Evolutionary conservation across 1,284 basidiomycete species (phyloP), one percentile per base, ranked within the genome.

Genomic region (Ceratobasidium sp.): DNA sequence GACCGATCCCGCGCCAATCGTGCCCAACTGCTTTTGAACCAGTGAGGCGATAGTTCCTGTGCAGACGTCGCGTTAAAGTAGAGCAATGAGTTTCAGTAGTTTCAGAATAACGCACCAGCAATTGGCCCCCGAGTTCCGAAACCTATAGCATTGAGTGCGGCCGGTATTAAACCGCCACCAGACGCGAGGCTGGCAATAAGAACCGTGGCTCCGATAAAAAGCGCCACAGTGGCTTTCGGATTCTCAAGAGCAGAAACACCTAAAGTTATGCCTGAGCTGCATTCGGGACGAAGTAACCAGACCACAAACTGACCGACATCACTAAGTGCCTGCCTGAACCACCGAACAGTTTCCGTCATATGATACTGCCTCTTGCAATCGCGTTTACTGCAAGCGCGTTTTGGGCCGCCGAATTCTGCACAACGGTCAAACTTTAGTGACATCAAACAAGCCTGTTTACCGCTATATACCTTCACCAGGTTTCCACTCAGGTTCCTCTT

Each of bases 181-280:
- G 9, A 49, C 20, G 46, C 26, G 7, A 61, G 23, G 23, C 20
- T 58, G 7, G 70, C 56, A 42, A 72, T 42, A 10, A 73, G 28
- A 46, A 73, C 44, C 23, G 60, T 18, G 3, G 28, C 71, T 20
- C 71, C 71, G 51, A 73, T 73, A n/a, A 73, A 73, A 6, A 73
- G 60, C 9, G 71, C 71, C 2, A 58, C 58, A 15, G 58, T 28
- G 26, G 60, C 71, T n/a, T 49, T 53, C 33, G 71, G 71, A 33
- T 73, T 61, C 13, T 73, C 71, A 20, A 63, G 42, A 33, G 40
- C 46, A 23, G n/a, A 28, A 15, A 73, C 60, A 1, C 71, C 71
- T 73, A 46, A 39, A 13, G 15, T 20, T 20, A 15, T 10, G 39
- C 15, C 33, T 40, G 53, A 39, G 51, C n/a, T 58, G 44, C 7